Evolutionary conservation across 495 filamentous ascomycete species (phyloP).

Genomic region (Xylaria nigripes): DNA sequence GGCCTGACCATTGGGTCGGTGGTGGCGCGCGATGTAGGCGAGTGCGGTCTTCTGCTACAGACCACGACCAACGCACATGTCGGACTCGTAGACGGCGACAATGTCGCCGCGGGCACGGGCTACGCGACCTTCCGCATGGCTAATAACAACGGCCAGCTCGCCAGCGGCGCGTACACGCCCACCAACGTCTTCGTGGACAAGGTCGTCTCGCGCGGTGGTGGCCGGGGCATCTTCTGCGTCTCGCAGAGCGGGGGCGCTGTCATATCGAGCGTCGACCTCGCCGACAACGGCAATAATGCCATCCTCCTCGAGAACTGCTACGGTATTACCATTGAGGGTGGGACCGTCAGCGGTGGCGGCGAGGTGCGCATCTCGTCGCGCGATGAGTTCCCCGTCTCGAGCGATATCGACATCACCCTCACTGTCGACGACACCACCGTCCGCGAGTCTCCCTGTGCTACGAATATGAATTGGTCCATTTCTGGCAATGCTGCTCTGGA

Average conservation of each 20-base stretch:
- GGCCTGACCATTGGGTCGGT: slow-evolving; percentile 34
- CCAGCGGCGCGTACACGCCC: slow-evolving; percentile 32
- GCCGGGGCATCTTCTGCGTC: slow-evolving; percentile 41
- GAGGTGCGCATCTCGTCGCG: slow-evolving; percentile 37
- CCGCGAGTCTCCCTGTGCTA: slow-evolving; percentile 36
- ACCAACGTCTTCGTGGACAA: slow-evolving; percentile 38
- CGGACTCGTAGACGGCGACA: slow-evolving; percentile 38
- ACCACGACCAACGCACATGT: slow-evolving; percentile 35
- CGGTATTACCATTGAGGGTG: slow-evolving; percentile 33
- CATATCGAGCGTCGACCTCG: slow-evolving; percentile 32
- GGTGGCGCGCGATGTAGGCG: slow-evolving; percentile 36
- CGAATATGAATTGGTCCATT: slow-evolving; percentile 35
- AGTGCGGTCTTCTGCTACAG: slow-evolving; percentile 38
- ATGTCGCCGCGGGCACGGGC: slow-evolving; percentile 34
- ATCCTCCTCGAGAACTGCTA: slow-evolving; percentile 45
- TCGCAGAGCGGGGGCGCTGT: slow-evolving; percentile 36
- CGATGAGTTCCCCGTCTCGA: slow-evolving; percentile 36
- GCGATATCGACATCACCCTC: slow-evolving; percentile 34
- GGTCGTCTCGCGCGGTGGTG: slow-evolving; percentile 39
- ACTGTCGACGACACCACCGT: slow-evolving; percentile 33
- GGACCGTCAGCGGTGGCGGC: slow-evolving; percentile 37
- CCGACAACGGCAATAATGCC: slow-evolving; percentile 39
- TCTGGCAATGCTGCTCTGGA: slow-evolving; percentile 28
- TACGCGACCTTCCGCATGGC: slow-evolving; percentile 42
- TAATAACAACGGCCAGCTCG: slow-evolving; percentile 35